A percentile compares a stretch with the other conserved stretches of the same genome.
Evolutionary conservation across 768 basidiomycete species (phyloP).

Genomic region (Agaricus blazei): DNA sequence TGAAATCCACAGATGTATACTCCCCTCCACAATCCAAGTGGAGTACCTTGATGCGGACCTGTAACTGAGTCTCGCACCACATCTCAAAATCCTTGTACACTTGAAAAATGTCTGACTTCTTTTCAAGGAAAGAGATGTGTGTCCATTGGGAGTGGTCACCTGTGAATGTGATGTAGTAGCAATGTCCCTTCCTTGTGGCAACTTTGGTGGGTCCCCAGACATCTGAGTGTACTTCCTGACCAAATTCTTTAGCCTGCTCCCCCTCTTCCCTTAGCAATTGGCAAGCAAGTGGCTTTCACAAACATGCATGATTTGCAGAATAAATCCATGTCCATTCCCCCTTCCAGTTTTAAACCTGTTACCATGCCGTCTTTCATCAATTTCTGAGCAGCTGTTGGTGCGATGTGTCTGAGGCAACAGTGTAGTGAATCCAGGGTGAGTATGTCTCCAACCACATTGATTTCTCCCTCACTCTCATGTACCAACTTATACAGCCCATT

Average conservation of each 20-base stretch:
- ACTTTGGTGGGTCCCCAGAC: slow-evolving; percentile 33
- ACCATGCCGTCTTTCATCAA: slow-evolving; percentile 24
- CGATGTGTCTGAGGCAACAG: background rate
- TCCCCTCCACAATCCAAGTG: slow-evolving; percentile 33
- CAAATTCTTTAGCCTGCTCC: slow-evolving; percentile 18
- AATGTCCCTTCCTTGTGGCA: slow-evolving; percentile 10
- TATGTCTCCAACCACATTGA: slow-evolving; percentile 2
- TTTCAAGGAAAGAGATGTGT: slow-evolving; percentile 14
- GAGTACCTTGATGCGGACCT: slow-evolving; percentile 19
- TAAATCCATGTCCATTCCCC: slow-evolving; percentile 11
- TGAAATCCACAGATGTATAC: slow-evolving; percentile 26
- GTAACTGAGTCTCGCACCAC: slow-evolving; percentile 23
- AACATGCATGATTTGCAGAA: slow-evolving; percentile 4
- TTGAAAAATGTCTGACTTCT: slow-evolving; percentile 15
- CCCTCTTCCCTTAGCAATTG: slow-evolving; percentile 19
- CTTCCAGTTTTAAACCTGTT: slow-evolving; percentile 23
- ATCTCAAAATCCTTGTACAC: slow-evolving; percentile 24
- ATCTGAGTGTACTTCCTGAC: slow-evolving; percentile 24
- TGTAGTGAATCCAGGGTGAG: slow-evolving; percentile 1
- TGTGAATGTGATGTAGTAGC: slow-evolving; percentile 26
- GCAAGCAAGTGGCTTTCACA: slow-evolving; percentile 29
- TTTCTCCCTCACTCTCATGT: background rate
- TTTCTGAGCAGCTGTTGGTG: background rate
- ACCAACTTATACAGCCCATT: background rate
- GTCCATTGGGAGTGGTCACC: slow-evolving; percentile 21